These are phyloP conservation scores for Schwanniomyces yamadae DNA, from an alignment of 805 yeast genomes.

Conservation along the genomic window DNA sequence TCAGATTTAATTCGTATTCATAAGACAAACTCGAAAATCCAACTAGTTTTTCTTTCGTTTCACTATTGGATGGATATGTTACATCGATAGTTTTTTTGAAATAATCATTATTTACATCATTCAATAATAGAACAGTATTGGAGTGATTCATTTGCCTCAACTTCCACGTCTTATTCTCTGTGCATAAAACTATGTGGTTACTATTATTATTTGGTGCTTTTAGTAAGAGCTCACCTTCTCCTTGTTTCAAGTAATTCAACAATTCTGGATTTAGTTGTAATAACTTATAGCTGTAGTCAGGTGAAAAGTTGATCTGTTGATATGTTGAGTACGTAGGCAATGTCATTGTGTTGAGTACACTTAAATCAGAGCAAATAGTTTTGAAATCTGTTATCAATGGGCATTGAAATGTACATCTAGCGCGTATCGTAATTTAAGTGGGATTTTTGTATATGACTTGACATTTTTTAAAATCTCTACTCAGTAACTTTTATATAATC, in stretches of 20 bases:
- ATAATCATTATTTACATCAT: conserved; percentile 15
- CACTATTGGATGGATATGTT: neutral
- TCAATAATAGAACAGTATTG: conserved; percentile 66
- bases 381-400: too few species aligned
- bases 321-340: conserved; percentile 8
- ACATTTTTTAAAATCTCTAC: too few species aligned
- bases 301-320: conserved; percentile 12
- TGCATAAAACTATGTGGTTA: conserved; percentile 58
- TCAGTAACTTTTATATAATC: too few species aligned
- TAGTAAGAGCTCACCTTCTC: conserved; percentile 26
- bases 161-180: conserved; percentile 56
- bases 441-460: too few species aligned
- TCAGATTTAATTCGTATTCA: conserved; percentile 33
- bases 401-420: too few species aligned
- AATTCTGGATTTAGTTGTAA: conserved; percentile 55
- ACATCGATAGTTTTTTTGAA: conserved; percentile 3
- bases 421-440: too few species aligned
- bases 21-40: conserved; percentile 30
- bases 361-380: too few species aligned
- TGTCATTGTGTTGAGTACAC: neutral
- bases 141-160: conserved; percentile 84
- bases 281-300: conserved; percentile 39
- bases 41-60: conserved; percentile 13
- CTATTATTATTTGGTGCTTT: conserved; percentile 32
- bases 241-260: conserved; percentile 30